phyloP scores from a whole-genome alignment of 108 stramenopile genomes.

The Aurantiochytrium sp. region DNA sequence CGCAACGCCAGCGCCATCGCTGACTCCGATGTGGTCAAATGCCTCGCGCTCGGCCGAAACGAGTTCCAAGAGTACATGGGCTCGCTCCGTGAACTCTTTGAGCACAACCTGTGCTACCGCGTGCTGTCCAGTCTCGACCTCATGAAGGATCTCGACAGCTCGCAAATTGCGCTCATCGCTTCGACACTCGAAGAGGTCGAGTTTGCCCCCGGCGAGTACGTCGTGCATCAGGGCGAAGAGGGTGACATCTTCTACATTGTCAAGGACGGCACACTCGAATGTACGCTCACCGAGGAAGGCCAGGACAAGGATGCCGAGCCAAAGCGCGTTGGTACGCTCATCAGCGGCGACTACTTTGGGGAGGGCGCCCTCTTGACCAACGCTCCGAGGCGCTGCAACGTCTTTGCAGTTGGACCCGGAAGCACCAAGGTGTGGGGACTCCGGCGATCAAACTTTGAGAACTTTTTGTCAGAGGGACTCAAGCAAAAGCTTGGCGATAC shows the following conservation, averaged over 20 bases:
- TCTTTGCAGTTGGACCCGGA: background rate
- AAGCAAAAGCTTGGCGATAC: background rate
- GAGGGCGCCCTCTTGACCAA: slow-evolving; percentile 90
- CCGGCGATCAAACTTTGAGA: background rate
- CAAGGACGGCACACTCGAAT: background rate
- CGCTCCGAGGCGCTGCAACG: slow-evolving; percentile 78
- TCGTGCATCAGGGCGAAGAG: slow-evolving; percentile 20
- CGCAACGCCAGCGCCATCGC: slow-evolving; percentile 1
- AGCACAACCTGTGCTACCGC: background rate
- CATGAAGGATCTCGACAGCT: background rate
- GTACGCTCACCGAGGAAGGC: background rate
- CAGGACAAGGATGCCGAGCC: background rate
- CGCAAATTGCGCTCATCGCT: background rate
- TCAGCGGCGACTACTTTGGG: slow-evolving; percentile 80
- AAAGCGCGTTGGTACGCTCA: background rate
- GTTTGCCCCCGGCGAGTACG: slow-evolving; percentile 18
- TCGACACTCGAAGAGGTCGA: background rate
- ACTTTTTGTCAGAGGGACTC: background rate
- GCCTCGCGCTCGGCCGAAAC: background rate
- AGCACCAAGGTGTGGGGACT: background rate
- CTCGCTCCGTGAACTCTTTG: background rate
- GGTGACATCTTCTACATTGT: slow-evolving; percentile 30
- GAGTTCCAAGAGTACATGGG: background rate
- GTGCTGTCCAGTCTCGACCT: background rate
- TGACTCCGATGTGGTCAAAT: background rate